Conservation (phyloP, 208 protist species). For the Acanthamoeba royreba region DNA sequence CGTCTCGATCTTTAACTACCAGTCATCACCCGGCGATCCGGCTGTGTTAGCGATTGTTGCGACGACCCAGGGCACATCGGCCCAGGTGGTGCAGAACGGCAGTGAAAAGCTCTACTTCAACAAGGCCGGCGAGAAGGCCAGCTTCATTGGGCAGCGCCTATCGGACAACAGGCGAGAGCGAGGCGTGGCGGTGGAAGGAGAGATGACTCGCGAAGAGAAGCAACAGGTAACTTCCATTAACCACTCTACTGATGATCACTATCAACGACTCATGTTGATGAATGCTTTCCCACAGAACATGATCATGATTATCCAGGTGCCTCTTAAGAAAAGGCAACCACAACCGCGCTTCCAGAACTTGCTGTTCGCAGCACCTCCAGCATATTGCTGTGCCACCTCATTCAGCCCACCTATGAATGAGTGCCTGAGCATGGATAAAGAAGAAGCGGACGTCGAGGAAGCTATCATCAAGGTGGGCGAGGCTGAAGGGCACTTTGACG, state of each 20-base stretch:
- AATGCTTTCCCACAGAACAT: neutral
- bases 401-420: neutral
- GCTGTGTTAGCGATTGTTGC: conserved; percentile 45
- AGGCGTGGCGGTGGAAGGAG: neutral
- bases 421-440: neutral
- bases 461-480: conserved; percentile 46
- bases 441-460: conserved; percentile 32
- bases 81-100: conserved; percentile 32
- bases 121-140: conserved; percentile 28
- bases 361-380: neutral
- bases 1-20: conserved; percentile 49
- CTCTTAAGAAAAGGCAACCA: neutral
- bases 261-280: neutral
- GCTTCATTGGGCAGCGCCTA: conserved; percentile 47
- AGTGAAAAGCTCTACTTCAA: conserved; percentile 50
- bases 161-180: neutral
- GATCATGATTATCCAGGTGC: conserved; percentile 51
- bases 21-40: neutral
- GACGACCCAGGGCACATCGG: conserved; percentile 40
- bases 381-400: neutral
- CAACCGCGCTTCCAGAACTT: neutral
- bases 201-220: conserved; percentile 46
- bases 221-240: neutral
- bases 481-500: conserved; percentile 22
- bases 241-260: neutral